Evolutionary conservation across 441 rosid genomes (phyloP), one percentile per base, ranked within the genome.

Genomic region (Metrosideros polymorpha): DNA sequence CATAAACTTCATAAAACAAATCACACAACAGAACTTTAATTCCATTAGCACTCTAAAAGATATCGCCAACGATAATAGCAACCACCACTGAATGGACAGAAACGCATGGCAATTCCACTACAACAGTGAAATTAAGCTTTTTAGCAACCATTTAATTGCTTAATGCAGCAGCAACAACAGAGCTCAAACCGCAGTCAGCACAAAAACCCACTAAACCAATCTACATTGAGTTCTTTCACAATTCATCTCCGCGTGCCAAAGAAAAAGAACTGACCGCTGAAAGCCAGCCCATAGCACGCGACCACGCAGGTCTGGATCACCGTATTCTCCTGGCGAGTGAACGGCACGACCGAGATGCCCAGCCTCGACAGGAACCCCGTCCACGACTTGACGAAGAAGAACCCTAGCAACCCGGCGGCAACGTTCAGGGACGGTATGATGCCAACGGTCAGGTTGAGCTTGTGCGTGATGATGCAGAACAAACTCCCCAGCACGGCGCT

Each of bases 221-320:
- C 76, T 3, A 61, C 39, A 30, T 30, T 4, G 61, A 56, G 15
- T 27, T 56, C 61, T 56, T 27, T 27, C 14, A 5, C 61, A 29
- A 27, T 56, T 56, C 61, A 56, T 56, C 61, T 32, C 13, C 2
- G 42, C 43, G 3, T 9, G 25, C 25, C 43, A 19, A 43, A 51
- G 35, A 42, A 49, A 4, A 24, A n/a, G 30, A 45, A 35, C 27
- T 71, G 91, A 95, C 99, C 98, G 87, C 98, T 96, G 84, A 92
- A 95, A 55, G 98, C 98, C 84, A 96, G 98, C 91, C 98, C 98
- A 32, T 96, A 96, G 89, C 99, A 95, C 51, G 98, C 99, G 29
- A 96, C 99, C 30, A 96, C 98, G 84, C 99, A 94, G 71, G 99
- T 96, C 89, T 96, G 99, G 75, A 96, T 94, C 52, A 96, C 97